These are phyloP conservation scores for Coniochaeta hoffmannii DNA, from an alignment of 2,329 filamentous ascomycete species.

Conservation along the genomic window DNA sequence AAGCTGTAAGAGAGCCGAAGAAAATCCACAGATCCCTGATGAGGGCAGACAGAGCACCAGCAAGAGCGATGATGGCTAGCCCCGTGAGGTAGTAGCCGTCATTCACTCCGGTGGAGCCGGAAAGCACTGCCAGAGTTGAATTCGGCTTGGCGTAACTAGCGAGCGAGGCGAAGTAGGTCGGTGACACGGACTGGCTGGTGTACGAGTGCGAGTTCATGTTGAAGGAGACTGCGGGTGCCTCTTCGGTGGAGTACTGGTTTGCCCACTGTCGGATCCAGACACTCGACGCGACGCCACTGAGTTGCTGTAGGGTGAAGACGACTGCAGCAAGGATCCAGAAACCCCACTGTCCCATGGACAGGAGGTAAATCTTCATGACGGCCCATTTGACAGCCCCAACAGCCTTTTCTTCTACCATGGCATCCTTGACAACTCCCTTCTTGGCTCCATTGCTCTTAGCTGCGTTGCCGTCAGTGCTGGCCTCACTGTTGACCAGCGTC, in stretches of 20 bases:
- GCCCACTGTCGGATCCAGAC: conserved; percentile 95
- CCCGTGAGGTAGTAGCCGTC: conserved; percentile 76
- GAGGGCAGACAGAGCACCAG: conserved; percentile 75
- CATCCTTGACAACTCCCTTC: conserved; percentile 41
- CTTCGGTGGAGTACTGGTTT: conserved; percentile 66
- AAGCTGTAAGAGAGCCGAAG: conserved; percentile 83
- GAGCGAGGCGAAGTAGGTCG: conserved; percentile 31
- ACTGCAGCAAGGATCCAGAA: conserved; percentile 76
- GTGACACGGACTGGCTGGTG: conserved; percentile 24
- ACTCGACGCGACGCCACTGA: conserved; percentile 81
- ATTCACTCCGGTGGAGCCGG: conserved; percentile 54
- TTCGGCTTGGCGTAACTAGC: conserved; percentile 29
- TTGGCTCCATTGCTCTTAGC: conserved; percentile 9
- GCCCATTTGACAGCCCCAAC: conserved; percentile 81
- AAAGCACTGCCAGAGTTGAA: conserved; percentile 27
- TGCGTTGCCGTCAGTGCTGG: conserved; percentile 37
- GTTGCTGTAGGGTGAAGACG: conserved; percentile 75
- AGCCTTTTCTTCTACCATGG: conserved; percentile 70
- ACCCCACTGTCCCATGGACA: conserved; percentile 91
- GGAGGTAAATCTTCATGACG: conserved; percentile 79
- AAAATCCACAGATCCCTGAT: conserved; percentile 83
- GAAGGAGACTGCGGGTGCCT: conserved; percentile 19
- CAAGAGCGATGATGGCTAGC: conserved; percentile 72
- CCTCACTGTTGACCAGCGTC: conserved; percentile 46
- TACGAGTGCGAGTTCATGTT: conserved; percentile 27